Percentiles rank a stretch among this genome's conserved stretches.
phyloP scores from a whole-genome alignment of 2,329 filamentous ascomycete species.

The Aspergillus sclerotialis region DNA sequence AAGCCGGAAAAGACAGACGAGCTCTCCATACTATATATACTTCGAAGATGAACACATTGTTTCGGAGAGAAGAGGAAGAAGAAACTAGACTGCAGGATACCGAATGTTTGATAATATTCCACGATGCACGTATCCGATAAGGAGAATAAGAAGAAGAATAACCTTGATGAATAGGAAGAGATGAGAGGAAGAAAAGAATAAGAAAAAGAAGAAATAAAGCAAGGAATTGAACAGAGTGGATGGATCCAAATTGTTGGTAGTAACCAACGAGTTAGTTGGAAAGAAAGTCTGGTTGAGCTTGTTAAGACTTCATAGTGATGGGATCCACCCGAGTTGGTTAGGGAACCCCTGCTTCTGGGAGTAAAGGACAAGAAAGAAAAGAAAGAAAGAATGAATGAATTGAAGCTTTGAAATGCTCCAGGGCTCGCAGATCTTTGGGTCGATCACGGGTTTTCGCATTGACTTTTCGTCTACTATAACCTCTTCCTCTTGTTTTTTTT shows the following conservation, averaged over 20 bases:
- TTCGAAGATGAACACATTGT: not conserved
- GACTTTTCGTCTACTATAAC: too few species aligned
- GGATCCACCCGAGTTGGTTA: too few species aligned
- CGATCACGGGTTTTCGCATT: too few species aligned
- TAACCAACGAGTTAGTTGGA: not conserved
- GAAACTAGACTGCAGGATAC: slow-evolving; percentile 2
- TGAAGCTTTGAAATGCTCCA: too few species aligned
- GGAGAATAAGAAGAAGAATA: slow-evolving; percentile 1
- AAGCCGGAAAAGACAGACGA: too few species aligned
- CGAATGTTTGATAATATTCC: not conserved
- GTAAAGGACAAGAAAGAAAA: too few species aligned
- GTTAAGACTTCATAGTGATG: too few species aligned
- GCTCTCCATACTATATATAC: not conserved
- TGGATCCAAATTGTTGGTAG: not conserved
- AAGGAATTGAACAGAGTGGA: slow-evolving; percentile 1
- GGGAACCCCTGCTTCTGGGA: too few species aligned
- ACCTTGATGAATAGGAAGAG: too few species aligned
- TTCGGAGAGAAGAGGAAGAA: not conserved
- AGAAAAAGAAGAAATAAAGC: slow-evolving; percentile 1
- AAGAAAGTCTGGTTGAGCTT: not conserved
- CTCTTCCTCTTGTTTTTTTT: too few species aligned
- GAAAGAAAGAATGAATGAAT: too few species aligned
- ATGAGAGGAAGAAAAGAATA: slow-evolving; percentile 1
- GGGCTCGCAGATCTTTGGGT: too few species aligned
- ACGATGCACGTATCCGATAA: slow-evolving; percentile 2